Evolutionary conservation across 1,139 yeast species (phyloP).

Genomic region (Candida sanyaensis): DNA sequence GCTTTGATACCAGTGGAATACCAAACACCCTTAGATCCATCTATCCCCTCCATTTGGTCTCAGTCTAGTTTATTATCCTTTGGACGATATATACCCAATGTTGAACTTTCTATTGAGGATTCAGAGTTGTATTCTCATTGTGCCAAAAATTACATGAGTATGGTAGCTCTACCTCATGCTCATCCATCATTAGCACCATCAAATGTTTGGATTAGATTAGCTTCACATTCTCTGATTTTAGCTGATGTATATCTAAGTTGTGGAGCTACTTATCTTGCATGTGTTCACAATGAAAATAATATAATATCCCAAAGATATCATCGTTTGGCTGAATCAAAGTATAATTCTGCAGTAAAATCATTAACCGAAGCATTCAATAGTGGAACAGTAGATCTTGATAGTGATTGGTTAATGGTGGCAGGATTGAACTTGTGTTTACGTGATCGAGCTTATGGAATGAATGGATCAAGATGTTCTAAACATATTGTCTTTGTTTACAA

Average conservation of each 20-base stretch:
- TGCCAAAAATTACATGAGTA: slow-evolving; percentile 9
- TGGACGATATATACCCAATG: slow-evolving; percentile 10
- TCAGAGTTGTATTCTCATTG: slow-evolving; percentile 11
- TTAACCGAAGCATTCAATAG: slow-evolving; percentile 6
- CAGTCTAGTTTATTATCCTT: slow-evolving; percentile 4
- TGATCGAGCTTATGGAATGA: slow-evolving; percentile 10
- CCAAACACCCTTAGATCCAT: background rate
- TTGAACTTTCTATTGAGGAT: slow-evolving; percentile 10
- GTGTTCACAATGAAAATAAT: slow-evolving; percentile 3
- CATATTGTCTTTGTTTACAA: slow-evolving; percentile 12
- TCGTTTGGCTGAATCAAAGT: slow-evolving; percentile 8
- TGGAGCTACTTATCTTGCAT: slow-evolving; percentile 12
- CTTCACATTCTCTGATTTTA: slow-evolving; percentile 8
- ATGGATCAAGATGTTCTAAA: slow-evolving; percentile 12
- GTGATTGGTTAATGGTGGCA: slow-evolving; percentile 13
- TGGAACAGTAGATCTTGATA: slow-evolving; percentile 8
- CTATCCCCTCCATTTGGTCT: background rate
- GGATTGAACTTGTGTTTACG: slow-evolving; percentile 12
- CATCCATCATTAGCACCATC: slow-evolving; percentile 9
- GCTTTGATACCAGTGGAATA: background rate
- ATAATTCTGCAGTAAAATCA: slow-evolving; percentile 8
- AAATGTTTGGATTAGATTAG: slow-evolving; percentile 8
- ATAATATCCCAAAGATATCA: slow-evolving; percentile 6
- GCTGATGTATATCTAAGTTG: slow-evolving; percentile 12
- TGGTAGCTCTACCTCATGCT: slow-evolving; percentile 11